Evolutionary conservation across 768 basidiomycete species (phyloP).

Genomic region (Xerocomellus chrysenteron): DNA sequence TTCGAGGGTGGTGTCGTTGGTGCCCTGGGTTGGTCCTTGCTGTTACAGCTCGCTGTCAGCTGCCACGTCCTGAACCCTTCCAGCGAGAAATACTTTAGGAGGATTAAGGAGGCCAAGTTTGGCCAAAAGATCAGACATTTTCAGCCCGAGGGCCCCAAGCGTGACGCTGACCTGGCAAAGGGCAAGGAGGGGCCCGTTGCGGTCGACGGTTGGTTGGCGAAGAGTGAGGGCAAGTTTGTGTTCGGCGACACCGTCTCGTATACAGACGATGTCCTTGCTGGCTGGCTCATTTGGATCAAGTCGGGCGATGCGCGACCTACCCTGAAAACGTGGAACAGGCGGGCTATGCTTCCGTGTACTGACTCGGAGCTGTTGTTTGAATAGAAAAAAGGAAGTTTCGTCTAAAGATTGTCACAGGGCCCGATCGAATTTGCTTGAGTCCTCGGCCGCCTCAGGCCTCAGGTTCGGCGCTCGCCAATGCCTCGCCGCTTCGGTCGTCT

Average conservation of each 20-base stretch:
- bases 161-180: constrained; percentile 29
- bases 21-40: constrained; percentile 11
- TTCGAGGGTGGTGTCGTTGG: constrained; percentile 29
- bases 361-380: background rate
- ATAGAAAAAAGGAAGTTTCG: background rate
- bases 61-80: constrained; percentile 21
- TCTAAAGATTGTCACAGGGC: no score
- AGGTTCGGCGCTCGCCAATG: no score
- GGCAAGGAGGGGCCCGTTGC: constrained; percentile 23
- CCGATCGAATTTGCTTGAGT: no score
- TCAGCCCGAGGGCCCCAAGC: constrained; percentile 29
- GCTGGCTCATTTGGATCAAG: constrained; percentile 37
- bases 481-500: no score
- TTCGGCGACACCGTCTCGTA: constrained; percentile 36
- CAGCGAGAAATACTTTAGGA: constrained; percentile 35
- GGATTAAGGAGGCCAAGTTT: constrained; percentile 32
- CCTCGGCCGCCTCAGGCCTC: no score
- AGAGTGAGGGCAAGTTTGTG: constrained; percentile 32
- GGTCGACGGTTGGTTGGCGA: constrained; percentile 33
- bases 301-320: constrained; percentile 27
- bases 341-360: constrained; percentile 29
- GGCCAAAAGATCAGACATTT: constrained; percentile 38
- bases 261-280: constrained; percentile 37
- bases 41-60: constrained; percentile 15
- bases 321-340: constrained; percentile 29